These are phyloP conservation scores for Beauveria varroae DNA, from an alignment of 2,329 filamentous ascomycete genomes.

Conservation along the genomic window DNA sequence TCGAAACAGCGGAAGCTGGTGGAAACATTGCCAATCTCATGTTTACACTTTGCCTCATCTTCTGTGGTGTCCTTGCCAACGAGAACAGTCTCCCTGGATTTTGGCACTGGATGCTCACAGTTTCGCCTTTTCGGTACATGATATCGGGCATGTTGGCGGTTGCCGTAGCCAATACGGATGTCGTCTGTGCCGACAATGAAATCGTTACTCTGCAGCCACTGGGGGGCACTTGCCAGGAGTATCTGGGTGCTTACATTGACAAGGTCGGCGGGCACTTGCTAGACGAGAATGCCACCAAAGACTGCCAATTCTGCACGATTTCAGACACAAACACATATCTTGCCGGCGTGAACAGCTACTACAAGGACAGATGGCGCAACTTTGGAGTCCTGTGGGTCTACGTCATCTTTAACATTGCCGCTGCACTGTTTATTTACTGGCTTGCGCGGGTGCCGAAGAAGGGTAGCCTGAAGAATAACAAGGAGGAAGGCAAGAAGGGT, in stretches of 20 bases:
- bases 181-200: constrained; percentile 64
- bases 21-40: constrained; percentile 69
- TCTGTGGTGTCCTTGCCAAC: constrained; percentile 65
- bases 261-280: constrained; percentile 45
- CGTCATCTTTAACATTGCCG: constrained; percentile 50
- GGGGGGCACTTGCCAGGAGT: constrained; percentile 52
- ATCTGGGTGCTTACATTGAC: constrained; percentile 44
- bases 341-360: constrained; percentile 40
- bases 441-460: constrained; percentile 40
- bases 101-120: constrained; percentile 66
- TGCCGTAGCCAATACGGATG: constrained; percentile 58
- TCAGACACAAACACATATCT: constrained; percentile 46
- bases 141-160: constrained; percentile 64
- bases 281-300: constrained; percentile 36
- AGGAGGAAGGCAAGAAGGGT: background rate
- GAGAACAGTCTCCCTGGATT: constrained; percentile 59
- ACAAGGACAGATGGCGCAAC: constrained; percentile 58
- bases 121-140: constrained; percentile 78
- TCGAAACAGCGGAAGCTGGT: constrained; percentile 67
- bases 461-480: constrained; percentile 22
- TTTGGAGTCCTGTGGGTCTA: constrained; percentile 57
- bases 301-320: constrained; percentile 51
- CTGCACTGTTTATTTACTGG: constrained; percentile 50
- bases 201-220: constrained; percentile 58
- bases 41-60: constrained; percentile 66